Evolutionary conservation across 1,284 basidiomycete species (phyloP), one percentile per base, ranked within the genome.

Genomic region (Coriolopsis trogii): DNA sequence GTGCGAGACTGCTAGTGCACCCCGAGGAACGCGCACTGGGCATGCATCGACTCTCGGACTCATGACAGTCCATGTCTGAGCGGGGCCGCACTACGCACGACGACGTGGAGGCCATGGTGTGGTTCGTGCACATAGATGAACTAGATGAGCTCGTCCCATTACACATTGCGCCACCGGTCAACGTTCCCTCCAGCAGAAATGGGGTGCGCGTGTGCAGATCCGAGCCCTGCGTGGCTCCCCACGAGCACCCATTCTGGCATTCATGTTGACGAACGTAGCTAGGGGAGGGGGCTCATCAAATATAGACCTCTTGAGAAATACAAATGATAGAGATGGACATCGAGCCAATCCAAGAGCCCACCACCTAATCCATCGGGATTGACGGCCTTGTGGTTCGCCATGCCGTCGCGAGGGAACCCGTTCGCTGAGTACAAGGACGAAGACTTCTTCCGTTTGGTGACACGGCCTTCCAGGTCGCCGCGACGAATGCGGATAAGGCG

Each of bases 381-480:
- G 50, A 54, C 52, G 37, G 29, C 53, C 42, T 59, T 55, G 57
- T 59, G 33, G 53, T 47, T 41, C 24, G 43, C 44, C 29, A 26
- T 51, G 53, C 41, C 47, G 41, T 38, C 41, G 38, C 21, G 53
- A 51, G 31, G 41, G 50, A 31, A 42, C 28, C 31, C 28, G 39
- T 37, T 37, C 18, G 24, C 25, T 39, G 24, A 50, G 36, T 34
- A 58, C 56, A 58, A 52, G 46, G 46, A 53, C 49, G 37, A 36
- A 28, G 34, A n/a, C n/a, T 46, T 45, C 36, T 36, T 53, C 37
- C 41, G 39, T 20, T 37, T 46, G 29, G 33, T 28, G n/a, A 37
- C n/a, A n/a, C n/a, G n/a, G n/a, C n/a, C 43, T 53, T 59, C 57
- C 49, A 45, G 57, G 28, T 18, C 43, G 31, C 43, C 37, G 53